Percentiles rank a stretch among this genome's conserved stretches.
Conservation (phyloP, 75 land plant species). For the Cupressus sempervirens region DNA sequence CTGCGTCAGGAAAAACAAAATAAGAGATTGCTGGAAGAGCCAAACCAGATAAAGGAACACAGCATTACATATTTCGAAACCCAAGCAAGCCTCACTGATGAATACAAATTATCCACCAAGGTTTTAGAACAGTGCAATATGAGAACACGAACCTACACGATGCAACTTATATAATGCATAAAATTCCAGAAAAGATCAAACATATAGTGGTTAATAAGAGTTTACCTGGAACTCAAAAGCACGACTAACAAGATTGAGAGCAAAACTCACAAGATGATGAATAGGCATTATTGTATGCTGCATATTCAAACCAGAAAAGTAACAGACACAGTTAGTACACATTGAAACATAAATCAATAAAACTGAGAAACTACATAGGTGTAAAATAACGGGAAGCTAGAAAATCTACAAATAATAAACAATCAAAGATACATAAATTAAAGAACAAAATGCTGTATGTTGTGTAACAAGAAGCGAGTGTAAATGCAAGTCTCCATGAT, state of each 20-base stretch:
- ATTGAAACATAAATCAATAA: neutral
- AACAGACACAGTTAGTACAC: neutral
- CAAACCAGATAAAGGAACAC: neutral
- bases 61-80: neutral
- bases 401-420: neutral
- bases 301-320: constrained; percentile 3
- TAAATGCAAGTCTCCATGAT: neutral
- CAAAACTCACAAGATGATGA: constrained; percentile 90
- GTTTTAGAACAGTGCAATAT: neutral
- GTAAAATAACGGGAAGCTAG: neutral
- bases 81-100: neutral
- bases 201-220: no score
- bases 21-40: neutral
- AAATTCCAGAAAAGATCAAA: neutral
- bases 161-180: neutral
- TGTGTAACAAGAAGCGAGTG: neutral
- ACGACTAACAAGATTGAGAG: constrained; percentile 90
- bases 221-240: constrained; percentile 96
- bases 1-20: constrained; percentile 28
- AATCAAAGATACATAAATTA: neutral
- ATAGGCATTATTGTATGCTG: constrained; percentile 94
- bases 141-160: neutral
- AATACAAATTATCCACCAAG: neutral
- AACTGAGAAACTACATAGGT: neutral
- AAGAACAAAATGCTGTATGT: neutral